These are phyloP conservation scores for Lichtheimia ramosa DNA, from an alignment of 371 early-diverging fungal genomes.

Conservation along the genomic window DNA sequence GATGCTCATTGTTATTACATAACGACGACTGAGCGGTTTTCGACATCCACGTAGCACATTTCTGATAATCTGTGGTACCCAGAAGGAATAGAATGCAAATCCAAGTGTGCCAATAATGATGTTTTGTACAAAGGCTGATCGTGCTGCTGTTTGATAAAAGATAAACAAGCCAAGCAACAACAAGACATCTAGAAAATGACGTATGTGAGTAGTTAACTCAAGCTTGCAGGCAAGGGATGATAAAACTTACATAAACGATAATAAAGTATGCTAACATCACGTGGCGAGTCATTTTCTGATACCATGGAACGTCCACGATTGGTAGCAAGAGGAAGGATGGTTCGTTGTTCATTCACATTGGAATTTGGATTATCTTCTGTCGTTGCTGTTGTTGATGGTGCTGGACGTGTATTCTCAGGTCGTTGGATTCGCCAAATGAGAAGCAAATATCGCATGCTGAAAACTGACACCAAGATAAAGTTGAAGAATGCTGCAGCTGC, in stretches of 20 bases:
- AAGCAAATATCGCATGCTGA: constrained; percentile 75
- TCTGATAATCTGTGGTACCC: constrained; percentile 80
- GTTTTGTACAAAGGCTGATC: constrained; percentile 54
- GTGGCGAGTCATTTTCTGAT: constrained; percentile 22
- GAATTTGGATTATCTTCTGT: constrained; percentile 9
- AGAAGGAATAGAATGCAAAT: constrained; percentile 67
- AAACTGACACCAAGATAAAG: constrained; percentile 69
- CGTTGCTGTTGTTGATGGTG: constrained; percentile 13
- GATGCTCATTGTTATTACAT: constrained; percentile 63
- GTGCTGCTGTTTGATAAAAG: constrained; percentile 64
- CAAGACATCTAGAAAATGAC: constrained; percentile 60
- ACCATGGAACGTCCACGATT: constrained; percentile 10
- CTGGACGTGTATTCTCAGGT: constrained; percentile 47
- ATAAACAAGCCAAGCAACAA: constrained; percentile 63
- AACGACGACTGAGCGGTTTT: constrained; percentile 59
- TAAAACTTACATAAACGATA: constrained; percentile 56
- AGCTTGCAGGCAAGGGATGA: too few species aligned
- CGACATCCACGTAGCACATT: constrained; percentile 66
- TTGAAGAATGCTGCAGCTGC: constrained; percentile 69
- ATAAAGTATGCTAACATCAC: constrained; percentile 49
- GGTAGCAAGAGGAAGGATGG: constrained; percentile 11
- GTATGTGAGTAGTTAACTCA: neutral
- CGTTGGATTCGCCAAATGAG: constrained; percentile 72
- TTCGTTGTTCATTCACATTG: constrained; percentile 14
- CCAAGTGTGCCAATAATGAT: constrained; percentile 49